These are phyloP conservation scores for Pulveroboletus ravenelii DNA, from an alignment of 768 basidiomycete species.

Conservation along the genomic window DNA sequence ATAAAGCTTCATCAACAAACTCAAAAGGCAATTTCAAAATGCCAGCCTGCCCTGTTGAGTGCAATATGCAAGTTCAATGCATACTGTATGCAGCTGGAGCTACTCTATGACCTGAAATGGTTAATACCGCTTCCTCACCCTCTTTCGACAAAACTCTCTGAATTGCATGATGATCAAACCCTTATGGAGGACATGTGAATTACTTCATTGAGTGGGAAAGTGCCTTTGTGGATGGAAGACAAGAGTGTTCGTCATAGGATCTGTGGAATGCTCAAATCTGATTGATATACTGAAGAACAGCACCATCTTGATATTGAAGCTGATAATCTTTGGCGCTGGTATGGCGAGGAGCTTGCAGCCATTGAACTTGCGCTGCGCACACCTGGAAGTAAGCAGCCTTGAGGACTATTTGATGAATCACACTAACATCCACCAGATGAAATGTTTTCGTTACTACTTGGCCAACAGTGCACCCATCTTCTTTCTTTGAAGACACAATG, in stretches of 20 bases:
- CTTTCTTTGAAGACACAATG: neutral
- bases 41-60: neutral
- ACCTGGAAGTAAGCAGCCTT: constrained; percentile 1
- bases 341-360: neutral
- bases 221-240: neutral
- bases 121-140: neutral
- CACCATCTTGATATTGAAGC: neutral
- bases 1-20: too few relatives aligned
- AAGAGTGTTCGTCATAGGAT: neutral
- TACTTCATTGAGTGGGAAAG: accelerated
- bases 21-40: too few relatives aligned
- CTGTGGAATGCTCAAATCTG: neutral
- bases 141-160: neutral
- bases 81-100: neutral
- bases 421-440: neutral
- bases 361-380: neutral
- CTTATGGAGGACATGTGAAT: neutral
- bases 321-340: neutral
- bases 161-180: neutral
- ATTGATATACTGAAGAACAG: neutral
- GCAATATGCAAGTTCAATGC: neutral
- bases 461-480: neutral
- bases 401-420: neutral
- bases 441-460: neutral
- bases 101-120: neutral